phyloP scores from a whole-genome alignment of 2,329 filamentous ascomycete species.

The Pseudofabraea citricarpa region DNA sequence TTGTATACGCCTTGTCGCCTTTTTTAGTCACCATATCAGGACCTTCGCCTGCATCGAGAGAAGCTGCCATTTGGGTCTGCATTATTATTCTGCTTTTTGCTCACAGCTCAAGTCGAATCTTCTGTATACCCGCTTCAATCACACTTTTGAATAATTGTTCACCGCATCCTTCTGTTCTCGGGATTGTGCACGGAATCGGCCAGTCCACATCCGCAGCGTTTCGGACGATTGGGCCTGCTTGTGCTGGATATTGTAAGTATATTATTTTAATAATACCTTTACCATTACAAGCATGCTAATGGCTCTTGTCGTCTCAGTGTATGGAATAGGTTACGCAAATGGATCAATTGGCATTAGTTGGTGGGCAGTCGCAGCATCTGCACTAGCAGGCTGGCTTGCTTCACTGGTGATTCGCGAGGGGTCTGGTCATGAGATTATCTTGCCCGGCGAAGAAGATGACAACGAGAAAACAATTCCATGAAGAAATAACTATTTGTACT shows the following conservation, averaged over 20 bases:
- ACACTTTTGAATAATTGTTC: neutral
- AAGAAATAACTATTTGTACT: too few relatives aligned
- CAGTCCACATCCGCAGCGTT: neutral
- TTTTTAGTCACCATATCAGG: neutral
- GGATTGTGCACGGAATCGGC: neutral
- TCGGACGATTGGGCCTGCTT: neutral
- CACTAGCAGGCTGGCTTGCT: neutral
- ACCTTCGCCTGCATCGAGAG: neutral
- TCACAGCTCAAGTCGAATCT: neutral
- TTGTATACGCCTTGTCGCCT: neutral
- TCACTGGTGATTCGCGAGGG: neutral
- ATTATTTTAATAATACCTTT: too few relatives aligned
- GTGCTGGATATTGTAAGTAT: neutral
- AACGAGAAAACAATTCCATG: too few relatives aligned
- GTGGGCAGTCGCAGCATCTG: neutral
- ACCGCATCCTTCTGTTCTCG: neutral
- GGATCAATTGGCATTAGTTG: neutral
- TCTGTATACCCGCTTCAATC: neutral
- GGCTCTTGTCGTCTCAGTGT: too few relatives aligned
- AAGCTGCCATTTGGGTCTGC: neutral
- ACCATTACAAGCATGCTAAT: too few relatives aligned
- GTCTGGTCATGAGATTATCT: too few relatives aligned
- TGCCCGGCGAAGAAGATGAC: too few relatives aligned
- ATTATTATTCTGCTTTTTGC: neutral
- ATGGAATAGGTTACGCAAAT: neutral